These are phyloP conservation scores for Amanita exitialis DNA, from an alignment of 768 basidiomycete species.

Conservation along the genomic window DNA sequence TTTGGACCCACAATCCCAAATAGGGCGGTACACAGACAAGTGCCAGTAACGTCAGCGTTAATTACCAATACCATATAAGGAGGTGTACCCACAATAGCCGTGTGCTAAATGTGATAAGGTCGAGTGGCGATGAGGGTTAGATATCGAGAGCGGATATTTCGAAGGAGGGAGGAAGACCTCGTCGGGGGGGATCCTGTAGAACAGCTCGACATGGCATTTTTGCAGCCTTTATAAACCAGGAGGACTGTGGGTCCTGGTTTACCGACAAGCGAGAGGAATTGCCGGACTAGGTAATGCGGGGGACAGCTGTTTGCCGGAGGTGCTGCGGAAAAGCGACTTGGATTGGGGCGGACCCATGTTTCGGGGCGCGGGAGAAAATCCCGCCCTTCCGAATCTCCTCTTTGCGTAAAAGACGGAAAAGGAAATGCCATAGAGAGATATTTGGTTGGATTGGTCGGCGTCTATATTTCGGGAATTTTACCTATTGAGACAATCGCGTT, in stretches of 20 bases:
- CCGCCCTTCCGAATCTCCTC: constrained; percentile 1
- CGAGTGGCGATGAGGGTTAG: neutral
- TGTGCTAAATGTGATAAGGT: neutral
- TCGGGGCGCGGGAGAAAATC: neutral
- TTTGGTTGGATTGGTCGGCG: constrained; percentile 3
- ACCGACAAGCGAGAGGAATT: constrained; percentile 5
- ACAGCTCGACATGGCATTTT: neutral
- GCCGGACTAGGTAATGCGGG: constrained; percentile 9
- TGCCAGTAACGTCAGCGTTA: neutral
- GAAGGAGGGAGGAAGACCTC: neutral
- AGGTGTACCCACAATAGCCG: neutral
- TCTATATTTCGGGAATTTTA: neutral
- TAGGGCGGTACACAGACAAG: neutral
- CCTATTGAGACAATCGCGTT: neutral
- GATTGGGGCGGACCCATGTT: constrained; percentile 19
- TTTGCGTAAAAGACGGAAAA: neutral
- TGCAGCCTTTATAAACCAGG: neutral
- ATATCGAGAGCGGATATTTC: neutral
- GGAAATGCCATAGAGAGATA: constrained; percentile 2
- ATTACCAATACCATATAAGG: neutral
- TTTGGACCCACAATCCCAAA: constrained; percentile 2
- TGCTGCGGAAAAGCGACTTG: constrained; percentile 2
- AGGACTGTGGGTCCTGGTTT: neutral
- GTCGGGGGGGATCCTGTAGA: neutral
- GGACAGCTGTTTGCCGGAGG: neutral